These are phyloP conservation scores for Colletotrichum godetiae DNA, from an alignment of 2,329 filamentous ascomycete genomes.

Conservation along the genomic window DNA sequence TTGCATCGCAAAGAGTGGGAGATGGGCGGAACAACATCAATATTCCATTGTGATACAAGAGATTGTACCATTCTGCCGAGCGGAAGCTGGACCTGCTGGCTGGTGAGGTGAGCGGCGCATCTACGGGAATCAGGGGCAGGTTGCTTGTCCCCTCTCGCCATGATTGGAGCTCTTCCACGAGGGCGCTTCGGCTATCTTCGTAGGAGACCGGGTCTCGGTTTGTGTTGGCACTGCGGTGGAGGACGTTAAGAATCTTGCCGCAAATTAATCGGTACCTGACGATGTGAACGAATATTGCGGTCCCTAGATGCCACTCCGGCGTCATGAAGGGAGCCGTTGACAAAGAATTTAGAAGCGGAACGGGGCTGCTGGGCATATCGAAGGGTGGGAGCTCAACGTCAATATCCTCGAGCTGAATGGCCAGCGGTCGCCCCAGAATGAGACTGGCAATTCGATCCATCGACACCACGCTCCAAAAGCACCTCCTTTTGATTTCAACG, in stretches of 20 bases:
- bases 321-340: background rate
- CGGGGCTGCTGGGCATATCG: slow-evolving; percentile 32
- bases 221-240: slow-evolving; percentile 45
- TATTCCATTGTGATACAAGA: slow-evolving; percentile 55
- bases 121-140: slow-evolving; percentile 43
- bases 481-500: slow-evolving; percentile 49
- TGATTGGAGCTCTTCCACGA: slow-evolving; percentile 44
- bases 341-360: background rate
- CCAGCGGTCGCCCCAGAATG: slow-evolving; percentile 52
- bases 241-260: slow-evolving; percentile 48
- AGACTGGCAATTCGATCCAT: slow-evolving; percentile 51
- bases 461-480: slow-evolving; percentile 56
- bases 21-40: slow-evolving; percentile 56
- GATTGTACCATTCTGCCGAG: slow-evolving; percentile 54
- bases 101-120: slow-evolving; percentile 30
- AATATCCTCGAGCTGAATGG: slow-evolving; percentile 53
- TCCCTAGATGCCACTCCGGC: slow-evolving; percentile 32
- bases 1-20: slow-evolving; percentile 44
- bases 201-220: slow-evolving; percentile 32
- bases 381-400: slow-evolving; percentile 49
- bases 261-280: slow-evolving; percentile 53
- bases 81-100: slow-evolving; percentile 51
- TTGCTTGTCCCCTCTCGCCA: slow-evolving; percentile 44
- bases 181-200: slow-evolving; percentile 37
- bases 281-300: slow-evolving; percentile 51